These are phyloP conservation scores for Globisporangium radiosum DNA, from an alignment of 352 stramenopile species.

Conservation along the genomic window DNA sequence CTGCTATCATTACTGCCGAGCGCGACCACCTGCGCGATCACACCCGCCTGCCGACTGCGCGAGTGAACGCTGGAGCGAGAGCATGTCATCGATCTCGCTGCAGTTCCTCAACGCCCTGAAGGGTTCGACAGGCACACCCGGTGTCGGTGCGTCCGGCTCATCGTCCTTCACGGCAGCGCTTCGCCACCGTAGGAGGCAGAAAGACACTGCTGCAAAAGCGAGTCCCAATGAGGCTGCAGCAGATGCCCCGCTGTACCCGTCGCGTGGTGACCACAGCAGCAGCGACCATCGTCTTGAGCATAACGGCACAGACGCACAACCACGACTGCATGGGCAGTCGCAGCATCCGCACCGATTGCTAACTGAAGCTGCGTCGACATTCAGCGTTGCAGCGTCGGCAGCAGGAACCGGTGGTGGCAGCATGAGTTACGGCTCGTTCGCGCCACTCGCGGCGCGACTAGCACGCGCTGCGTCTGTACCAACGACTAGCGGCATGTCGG, in stretches of 20 bases:
- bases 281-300: not conserved
- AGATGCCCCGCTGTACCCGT: not conserved
- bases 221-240: not conserved
- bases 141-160: not conserved
- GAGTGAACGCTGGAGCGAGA: not conserved
- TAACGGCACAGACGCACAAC: not conserved
- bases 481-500: slow-evolving; percentile 1
- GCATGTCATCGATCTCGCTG: slow-evolving; percentile 13
- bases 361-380: not conserved
- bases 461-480: slow-evolving; percentile 11
- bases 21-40: too few species aligned
- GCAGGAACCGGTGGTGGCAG: slow-evolving; percentile 4
- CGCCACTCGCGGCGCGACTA: slow-evolving; percentile 3
- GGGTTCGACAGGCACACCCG: not conserved
- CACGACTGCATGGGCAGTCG: not conserved
- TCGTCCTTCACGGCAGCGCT: slow-evolving; percentile 14
- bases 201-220: slow-evolving; percentile 5
- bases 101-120: slow-evolving; percentile 11
- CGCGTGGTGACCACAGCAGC: not conserved
- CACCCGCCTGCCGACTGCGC: too few species aligned
- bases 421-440: slow-evolving; percentile 12
- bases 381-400: slow-evolving; percentile 3
- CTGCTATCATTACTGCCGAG: too few species aligned
- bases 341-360: not conserved
- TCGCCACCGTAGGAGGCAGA: slow-evolving; percentile 11